Percentiles rank a stretch among this genome's conserved stretches.
Evolutionary conservation across 2,329 filamentous ascomycete genomes (phyloP).

Genomic region (Pseudofabraea citricarpa): DNA sequence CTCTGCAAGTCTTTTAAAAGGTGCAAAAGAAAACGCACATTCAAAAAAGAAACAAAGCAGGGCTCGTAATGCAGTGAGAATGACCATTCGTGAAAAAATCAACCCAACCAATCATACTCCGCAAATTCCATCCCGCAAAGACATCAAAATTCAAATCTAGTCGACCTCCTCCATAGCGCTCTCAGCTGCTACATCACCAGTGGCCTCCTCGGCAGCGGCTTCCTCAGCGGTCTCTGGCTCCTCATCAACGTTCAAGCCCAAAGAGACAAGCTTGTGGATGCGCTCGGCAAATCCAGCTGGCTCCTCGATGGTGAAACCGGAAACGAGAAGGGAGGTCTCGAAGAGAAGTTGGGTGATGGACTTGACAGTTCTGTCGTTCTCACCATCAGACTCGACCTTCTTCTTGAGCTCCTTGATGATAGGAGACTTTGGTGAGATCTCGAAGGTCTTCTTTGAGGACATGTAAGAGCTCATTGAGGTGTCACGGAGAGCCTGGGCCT

Average conservation of each 20-base stretch:
- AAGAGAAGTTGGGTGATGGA: slow-evolving; percentile 97
- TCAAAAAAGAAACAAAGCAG: neutral
- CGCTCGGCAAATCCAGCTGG: slow-evolving; percentile 96
- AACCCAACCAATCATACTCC: slow-evolving; percentile 6
- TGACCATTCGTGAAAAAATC: slow-evolving; percentile 3
- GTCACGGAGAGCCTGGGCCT: slow-evolving; percentile 98
- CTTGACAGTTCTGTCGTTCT: slow-evolving; percentile 99
- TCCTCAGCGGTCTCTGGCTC: slow-evolving; percentile 69
- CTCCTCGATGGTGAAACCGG: slow-evolving; percentile 99
- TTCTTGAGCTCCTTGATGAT: slow-evolving; percentile 99
- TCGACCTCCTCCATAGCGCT: slow-evolving; percentile 99
- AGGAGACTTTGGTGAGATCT: slow-evolving; percentile 97
- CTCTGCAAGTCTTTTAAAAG: neutral
- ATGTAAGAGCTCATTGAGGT: slow-evolving; percentile 99
- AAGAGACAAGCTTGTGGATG: slow-evolving; percentile 98
- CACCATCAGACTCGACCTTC: slow-evolving; percentile 96
- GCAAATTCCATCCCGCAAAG: slow-evolving; percentile 3
- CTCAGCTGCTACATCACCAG: slow-evolving; percentile 51
- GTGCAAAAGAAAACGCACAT: neutral
- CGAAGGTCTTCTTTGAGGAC: slow-evolving; percentile 99
- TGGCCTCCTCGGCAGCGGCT: slow-evolving; percentile 54
- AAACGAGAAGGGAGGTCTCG: slow-evolving; percentile 97
- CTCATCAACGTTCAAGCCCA: slow-evolving; percentile 96
- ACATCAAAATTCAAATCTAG: slow-evolving; percentile 46
- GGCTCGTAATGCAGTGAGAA: slow-evolving; percentile 2